Base-by-base conservation (phyloP, 495 filamentous ascomycete genomes). In the Glarea lozoyensis region DNA sequence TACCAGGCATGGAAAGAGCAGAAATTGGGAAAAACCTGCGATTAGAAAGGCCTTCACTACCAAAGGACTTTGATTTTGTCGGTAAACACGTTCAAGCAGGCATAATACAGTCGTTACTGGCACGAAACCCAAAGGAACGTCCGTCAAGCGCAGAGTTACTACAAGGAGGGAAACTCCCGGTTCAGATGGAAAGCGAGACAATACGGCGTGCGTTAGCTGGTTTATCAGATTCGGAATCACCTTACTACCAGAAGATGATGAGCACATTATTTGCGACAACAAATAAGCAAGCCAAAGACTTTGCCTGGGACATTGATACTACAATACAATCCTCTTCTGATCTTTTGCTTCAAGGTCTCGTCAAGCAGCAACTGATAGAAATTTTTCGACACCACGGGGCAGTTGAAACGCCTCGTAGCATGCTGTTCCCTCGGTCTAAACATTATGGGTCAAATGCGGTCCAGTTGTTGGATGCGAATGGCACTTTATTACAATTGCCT, bases 321-420 rank as follows among this genome's bases (percentile, higher is more conserved):
- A n/a, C 20, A 4, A 52, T 43, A 27, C 54, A 21, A 6, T 43
- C 37, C 29, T 68, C 72, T 1, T 79, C 81, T 49, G 78, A 84
- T 53, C 60, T 90, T 10, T 65, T 90, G 39, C 66, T 88, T 13
- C 84, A 82, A 44, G 74, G 75, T 41, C 71, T 83, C 19, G 81
- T 92, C 10, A 88, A 86, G 53, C 76, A 92, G 42, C 76, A 73
- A 19, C 59, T 98, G 42, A 75, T 73, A 9, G 70, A 74, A 6
- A 83, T 96, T 11, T 98, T 97, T 53, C 82, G 84, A n/a, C 74
- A 80, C 20, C 93, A 97, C 58, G 92, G 92, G 0, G 92, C 93
- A 2, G 79, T 96, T 16, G 88, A 96, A 57, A 74, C 74, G 0
- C 69, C 78, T 21, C 75, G 87, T 25, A 78, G 80, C 22, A 69